A percentile compares a stretch with the other conserved stretches of the same genome.
phyloP scores from a whole-genome alignment of 164 flowering plant genomes.

The Magnolia sinica region DNA sequence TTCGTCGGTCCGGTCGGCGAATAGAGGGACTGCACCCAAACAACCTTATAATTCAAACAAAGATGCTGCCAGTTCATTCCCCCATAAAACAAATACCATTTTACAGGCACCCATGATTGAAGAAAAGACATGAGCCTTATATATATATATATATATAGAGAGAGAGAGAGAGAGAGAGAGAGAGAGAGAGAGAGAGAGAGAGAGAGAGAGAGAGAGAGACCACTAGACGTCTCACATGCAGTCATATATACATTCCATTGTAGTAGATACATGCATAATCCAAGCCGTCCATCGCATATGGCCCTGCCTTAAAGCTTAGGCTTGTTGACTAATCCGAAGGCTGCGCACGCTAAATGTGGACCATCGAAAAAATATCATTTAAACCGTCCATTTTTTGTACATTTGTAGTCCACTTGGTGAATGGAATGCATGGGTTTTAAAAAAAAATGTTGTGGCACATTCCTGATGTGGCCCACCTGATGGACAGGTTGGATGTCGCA shows the following conservation, averaged over 20 bases:
- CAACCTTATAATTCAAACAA: conserved; percentile 31
- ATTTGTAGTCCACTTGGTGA: not conserved
- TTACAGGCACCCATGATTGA: conserved; percentile 40
- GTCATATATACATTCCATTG: not conserved
- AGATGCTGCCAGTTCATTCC: conserved; percentile 61
- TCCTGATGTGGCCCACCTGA: not conserved
- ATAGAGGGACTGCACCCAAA: conserved; percentile 17
- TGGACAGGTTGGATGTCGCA: not conserved
- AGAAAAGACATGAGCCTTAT: conserved; percentile 16
- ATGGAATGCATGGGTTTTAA: not conserved
- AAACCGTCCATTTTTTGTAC: not conserved
- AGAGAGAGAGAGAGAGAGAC: not conserved
- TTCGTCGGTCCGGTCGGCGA: conserved; percentile 5
- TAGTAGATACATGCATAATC: not conserved
- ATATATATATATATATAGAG: not conserved
- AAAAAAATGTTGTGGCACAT: not conserved
- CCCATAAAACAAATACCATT: conserved; percentile 23
- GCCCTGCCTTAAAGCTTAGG: not conserved
- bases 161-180: too few species aligned
- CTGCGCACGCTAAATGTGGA: not conserved
- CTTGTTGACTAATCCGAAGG: not conserved
- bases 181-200: too few species aligned
- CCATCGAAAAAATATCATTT: too few species aligned
- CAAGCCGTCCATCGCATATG: not conserved
- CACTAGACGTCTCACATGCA: not conserved